Evolutionary conservation across 2,329 filamentous ascomycete species (phyloP), one percentile per base, ranked within the genome.

Genomic region (Talaromyces atroroseus): DNA sequence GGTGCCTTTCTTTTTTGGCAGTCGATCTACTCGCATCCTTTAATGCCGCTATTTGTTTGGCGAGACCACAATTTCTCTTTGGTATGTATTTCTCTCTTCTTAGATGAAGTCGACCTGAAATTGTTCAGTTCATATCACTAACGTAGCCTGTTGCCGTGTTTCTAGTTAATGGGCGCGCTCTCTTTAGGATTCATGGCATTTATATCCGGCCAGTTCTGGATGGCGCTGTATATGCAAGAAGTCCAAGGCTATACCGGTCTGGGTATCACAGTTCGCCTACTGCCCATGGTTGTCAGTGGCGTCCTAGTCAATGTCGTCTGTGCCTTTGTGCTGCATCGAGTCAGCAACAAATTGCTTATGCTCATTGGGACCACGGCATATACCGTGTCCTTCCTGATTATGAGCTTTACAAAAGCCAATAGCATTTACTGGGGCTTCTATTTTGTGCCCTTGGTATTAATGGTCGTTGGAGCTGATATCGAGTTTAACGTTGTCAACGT

Each of bases 401-500:
- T 84, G 36, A 79, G 82, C 0, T 76, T 87, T 49, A 82, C 86
- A 63, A 70, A 74, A 40, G 66, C 77, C 1, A 74, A 80, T 10
- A 54, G 56, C 55, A 78, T 74, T 18, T 88, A 88, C 66, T 89
- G 85, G 85, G 79, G 79, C 0, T 83, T 86, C 58, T 77, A 81
- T 5, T 88, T 88, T 65, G 83, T 85, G 0, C 78, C 79, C 0
- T 69, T 87, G 40, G 69, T 84, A 16, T 68, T 88, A 24, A 79
- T 80, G 21, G 85, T 88, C 1, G 73, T 86, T 3, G 86, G 86
- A 1, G 84, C 84, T 0, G 86, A 88, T 64, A 80, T 89, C 34
- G 81, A 88, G 57, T 88, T 88, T 68, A 87, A 87, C 58, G 85
- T 88, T 21, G 80, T 82, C 3, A 88, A 89, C 63, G 81, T 84